Evolutionary conservation across 1,139 yeast species (phyloP).

Genomic region (Pichia sorboxylosa): DNA sequence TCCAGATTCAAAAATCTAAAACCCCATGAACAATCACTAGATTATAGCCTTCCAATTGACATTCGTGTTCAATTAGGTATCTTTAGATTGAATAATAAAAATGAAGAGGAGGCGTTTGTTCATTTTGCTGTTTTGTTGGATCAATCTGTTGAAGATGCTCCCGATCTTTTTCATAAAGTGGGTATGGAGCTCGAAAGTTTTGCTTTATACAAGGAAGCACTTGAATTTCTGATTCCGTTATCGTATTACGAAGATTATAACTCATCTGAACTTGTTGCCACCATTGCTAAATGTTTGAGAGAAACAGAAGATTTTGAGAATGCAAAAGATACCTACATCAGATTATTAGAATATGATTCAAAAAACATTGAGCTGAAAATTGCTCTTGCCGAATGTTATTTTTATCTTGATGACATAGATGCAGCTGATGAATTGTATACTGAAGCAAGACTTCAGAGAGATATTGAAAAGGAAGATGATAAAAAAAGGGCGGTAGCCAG

Average conservation of each 20-base stretch:
- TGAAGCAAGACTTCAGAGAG: constrained; percentile 32
- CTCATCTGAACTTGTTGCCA: constrained; percentile 41
- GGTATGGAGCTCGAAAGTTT: constrained; percentile 62
- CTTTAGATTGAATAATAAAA: constrained; percentile 53
- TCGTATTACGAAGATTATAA: constrained; percentile 38
- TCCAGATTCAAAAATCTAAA: constrained; percentile 29
- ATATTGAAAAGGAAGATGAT: constrained; percentile 23
- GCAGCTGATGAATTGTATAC: constrained; percentile 48
- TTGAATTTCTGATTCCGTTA: constrained; percentile 48
- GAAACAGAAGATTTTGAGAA: constrained; percentile 59
- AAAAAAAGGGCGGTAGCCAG: constrained; percentile 13
- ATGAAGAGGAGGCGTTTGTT: constrained; percentile 55
- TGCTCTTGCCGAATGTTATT: constrained; percentile 72
- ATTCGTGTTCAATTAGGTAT: constrained; percentile 72
- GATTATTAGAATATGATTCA: constrained; percentile 47
- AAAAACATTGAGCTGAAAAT: constrained; percentile 61
- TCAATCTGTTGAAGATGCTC: constrained; percentile 47
- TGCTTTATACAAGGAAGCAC: constrained; percentile 63
- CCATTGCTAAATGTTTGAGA: constrained; percentile 68
- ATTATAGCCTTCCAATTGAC: constrained; percentile 64
- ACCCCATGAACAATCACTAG: constrained; percentile 29
- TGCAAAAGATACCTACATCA: constrained; percentile 56
- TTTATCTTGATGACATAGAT: constrained; percentile 55
- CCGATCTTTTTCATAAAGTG: constrained; percentile 67
- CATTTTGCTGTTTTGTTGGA: constrained; percentile 55